phyloP scores from a whole-genome alignment of 352 stramenopile genomes.

The Blastocystis sp. region DNA sequence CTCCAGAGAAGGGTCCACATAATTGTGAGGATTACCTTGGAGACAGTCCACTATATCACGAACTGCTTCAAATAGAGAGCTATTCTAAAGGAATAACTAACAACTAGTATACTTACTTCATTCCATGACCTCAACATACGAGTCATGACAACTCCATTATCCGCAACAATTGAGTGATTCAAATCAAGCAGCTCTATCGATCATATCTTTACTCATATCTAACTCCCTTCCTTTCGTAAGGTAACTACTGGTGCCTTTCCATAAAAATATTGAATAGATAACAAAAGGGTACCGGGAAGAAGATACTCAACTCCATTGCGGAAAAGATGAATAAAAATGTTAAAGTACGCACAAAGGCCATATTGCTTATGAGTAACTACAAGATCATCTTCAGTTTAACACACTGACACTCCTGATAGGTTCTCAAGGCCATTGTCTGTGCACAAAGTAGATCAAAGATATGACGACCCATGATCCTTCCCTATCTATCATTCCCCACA shows the following conservation, averaged over 20 bases:
- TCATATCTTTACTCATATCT: neutral
- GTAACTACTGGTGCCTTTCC: neutral
- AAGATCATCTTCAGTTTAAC: neutral
- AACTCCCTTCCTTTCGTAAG: neutral
- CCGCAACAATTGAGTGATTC: neutral
- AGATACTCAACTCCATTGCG: neutral
- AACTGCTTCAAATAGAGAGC: neutral
- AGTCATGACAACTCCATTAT: neutral
- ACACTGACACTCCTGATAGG: slow-evolving; percentile 5
- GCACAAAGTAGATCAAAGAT: neutral
- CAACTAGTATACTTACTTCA: neutral
- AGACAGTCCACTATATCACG: neutral
- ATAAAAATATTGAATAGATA: slow-evolving; percentile 22
- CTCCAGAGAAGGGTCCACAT: neutral
- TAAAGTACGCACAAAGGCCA: neutral
- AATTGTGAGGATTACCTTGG: neutral
- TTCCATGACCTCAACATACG: neutral
- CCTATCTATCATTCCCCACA: neutral
- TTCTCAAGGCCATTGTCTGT: neutral
- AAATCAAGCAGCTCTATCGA: neutral
- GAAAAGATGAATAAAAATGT: neutral
- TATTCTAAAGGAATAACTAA: neutral
- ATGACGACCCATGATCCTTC: neutral
- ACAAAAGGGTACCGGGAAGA: neutral
- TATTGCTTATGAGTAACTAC: neutral